These are phyloP conservation scores for Sporisorium exsertum DNA, from an alignment of 1,284 basidiomycete species.

Conservation along the genomic window DNA sequence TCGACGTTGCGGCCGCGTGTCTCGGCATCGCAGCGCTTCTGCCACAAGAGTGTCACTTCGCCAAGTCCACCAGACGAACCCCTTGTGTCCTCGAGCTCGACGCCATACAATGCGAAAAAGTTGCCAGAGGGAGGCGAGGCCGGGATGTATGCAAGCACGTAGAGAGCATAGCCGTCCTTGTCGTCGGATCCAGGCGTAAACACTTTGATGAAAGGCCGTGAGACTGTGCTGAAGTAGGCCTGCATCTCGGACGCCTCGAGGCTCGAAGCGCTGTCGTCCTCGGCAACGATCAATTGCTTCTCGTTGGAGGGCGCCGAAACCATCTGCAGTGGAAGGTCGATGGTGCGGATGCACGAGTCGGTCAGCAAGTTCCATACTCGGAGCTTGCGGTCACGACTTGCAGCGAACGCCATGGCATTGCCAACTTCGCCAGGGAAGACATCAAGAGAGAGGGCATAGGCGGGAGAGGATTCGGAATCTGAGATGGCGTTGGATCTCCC, in stretches of 20 bases:
- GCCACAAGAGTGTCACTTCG: constrained; percentile 60
- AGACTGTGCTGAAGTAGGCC: constrained; percentile 42
- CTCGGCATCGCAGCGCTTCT: constrained; percentile 56
- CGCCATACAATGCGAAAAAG: constrained; percentile 62
- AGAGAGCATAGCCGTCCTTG: constrained; percentile 40
- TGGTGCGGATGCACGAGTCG: constrained; percentile 62
- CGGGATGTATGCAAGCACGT: constrained; percentile 59
- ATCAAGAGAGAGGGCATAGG: constrained; percentile 52
- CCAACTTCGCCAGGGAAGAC: constrained; percentile 44
- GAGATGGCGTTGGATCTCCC: constrained; percentile 40
- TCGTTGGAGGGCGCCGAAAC: constrained; percentile 25
- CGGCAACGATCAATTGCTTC: constrained; percentile 34
- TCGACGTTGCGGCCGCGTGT: constrained; percentile 57
- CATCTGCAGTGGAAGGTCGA: constrained; percentile 55
- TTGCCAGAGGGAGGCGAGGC: constrained; percentile 53
- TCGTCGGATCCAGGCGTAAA: constrained; percentile 50
- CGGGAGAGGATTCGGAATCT: constrained; percentile 44
- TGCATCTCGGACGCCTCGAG: constrained; percentile 23
- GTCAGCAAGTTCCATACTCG: constrained; percentile 63
- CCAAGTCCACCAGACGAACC: constrained; percentile 58
- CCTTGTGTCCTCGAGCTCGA: constrained; percentile 59
- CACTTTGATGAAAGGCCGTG: constrained; percentile 45
- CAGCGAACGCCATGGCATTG: constrained; percentile 55
- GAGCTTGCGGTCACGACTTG: constrained; percentile 63
- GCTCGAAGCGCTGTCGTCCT: constrained; percentile 13